phyloP scores from a whole-genome alignment of 164 flowering plant genomes.

The Macadamia integrifolia region DNA sequence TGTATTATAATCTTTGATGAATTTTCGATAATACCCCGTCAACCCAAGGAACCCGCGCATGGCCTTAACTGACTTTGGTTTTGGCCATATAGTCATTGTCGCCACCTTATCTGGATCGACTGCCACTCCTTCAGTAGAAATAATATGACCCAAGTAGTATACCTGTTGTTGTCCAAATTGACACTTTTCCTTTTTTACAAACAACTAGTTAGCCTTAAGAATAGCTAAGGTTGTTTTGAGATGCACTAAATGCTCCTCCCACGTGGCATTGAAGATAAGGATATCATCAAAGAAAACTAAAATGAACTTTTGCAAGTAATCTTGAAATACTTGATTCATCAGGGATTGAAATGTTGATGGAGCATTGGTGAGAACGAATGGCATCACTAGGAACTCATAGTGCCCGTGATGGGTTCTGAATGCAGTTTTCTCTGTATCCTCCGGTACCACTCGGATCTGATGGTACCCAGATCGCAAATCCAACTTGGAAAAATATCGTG shows the following conservation, averaged over 20 bases:
- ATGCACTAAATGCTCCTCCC: not conserved
- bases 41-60: not conserved
- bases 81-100: not conserved
- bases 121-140: no score
- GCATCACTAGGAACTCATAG: not conserved
- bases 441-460: not conserved
- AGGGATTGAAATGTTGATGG: not conserved
- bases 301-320: not conserved
- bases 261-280: not conserved
- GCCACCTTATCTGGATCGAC: not conserved
- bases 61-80: not conserved
- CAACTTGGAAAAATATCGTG: not conserved
- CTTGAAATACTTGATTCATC: not conserved
- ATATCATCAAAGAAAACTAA: not conserved
- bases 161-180: not conserved
- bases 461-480: not conserved
- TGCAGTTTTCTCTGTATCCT: not conserved
- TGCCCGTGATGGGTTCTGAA: not conserved
- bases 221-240: no score
- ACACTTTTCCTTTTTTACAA: not conserved
- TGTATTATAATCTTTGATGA: no score
- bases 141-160: not conserved
- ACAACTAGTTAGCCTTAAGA: not conserved
- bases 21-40: not conserved
- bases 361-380: not conserved